Conservation (phyloP, 2,329 filamentous ascomycete species). For the Colletotrichum liriopes region DNA sequence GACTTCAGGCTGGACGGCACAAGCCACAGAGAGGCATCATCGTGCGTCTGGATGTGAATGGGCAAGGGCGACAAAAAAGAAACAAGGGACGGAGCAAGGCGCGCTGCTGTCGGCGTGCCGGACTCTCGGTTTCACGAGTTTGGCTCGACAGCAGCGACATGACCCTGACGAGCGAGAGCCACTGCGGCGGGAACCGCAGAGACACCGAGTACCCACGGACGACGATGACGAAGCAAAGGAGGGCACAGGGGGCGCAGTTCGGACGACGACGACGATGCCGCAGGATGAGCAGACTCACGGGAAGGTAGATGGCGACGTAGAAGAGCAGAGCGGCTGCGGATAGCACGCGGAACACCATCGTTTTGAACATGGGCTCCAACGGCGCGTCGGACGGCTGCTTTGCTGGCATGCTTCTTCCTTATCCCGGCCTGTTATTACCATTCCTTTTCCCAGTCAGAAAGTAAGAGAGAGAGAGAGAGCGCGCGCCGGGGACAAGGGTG, state of each 20-base stretch:
- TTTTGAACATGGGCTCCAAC: neutral
- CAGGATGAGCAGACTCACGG: conserved; percentile 29
- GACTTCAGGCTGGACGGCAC: conserved; percentile 13
- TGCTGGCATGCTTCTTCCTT: neutral
- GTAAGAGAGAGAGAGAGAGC: neutral
- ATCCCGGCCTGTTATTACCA: neutral
- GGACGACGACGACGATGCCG: neutral
- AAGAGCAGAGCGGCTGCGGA: conserved; percentile 24
- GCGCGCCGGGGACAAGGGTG: conserved; percentile 1
- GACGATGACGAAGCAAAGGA: neutral
- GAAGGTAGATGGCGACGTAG: conserved; percentile 29
- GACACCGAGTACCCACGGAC: conserved; percentile 9
- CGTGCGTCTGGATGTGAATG: conserved; percentile 13
- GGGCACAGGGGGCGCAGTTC: neutral
- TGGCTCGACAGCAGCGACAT: neutral
- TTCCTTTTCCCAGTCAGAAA: neutral
- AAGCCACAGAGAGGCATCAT: conserved; percentile 19
- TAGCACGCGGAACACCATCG: conserved; percentile 2
- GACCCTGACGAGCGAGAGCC: neutral
- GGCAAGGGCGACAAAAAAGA: no score
- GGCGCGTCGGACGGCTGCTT: neutral
- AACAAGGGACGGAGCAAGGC: neutral
- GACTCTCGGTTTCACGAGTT: conserved; percentile 13
- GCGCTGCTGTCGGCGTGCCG: conserved; percentile 11
- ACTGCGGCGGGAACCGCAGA: conserved; percentile 13